Base-by-base conservation (phyloP, 2,329 filamentous ascomycete genomes). In the Cercospora canescens region DNA sequence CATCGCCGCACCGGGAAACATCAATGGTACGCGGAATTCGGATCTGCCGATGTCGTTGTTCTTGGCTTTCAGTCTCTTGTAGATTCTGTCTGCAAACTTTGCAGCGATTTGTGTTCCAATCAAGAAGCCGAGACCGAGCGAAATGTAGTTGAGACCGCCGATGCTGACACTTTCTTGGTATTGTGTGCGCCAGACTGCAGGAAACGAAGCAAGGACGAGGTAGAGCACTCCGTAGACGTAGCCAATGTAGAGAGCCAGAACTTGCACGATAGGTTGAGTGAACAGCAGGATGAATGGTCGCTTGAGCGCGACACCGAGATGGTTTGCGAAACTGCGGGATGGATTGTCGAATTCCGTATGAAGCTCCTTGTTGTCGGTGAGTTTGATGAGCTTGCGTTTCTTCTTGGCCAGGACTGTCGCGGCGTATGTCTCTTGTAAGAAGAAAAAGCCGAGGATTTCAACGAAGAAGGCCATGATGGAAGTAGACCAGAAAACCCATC, bases 401-500 rank as follows among this genome's bases (percentile, higher is more conserved):
- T 88, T 89, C 68, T 82, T 79, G 30, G 81, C 76, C 2, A 92
- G 83, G 4, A 93, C 82, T 18, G 85, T 85, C 0, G 89, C 88
- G 0, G 83, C 85, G 76, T 91, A 91, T 2, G 89, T 91, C 74
- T 91, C 89, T 63, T 83, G 83, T 1, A 88, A 81, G 69, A 89
- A 84, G 75, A 89, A 85, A 57, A 91, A 76, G 5, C 89, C 89
- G 7, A 84, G 78, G 11, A 84, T 66, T 74, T 91, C 88, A 59
- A 92, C 85, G 12, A 86, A 65, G 1, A 82, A 89, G 64, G 88
- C 87, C 26, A 81, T 81, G 64, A 92, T 89, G 1, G 87, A 86
- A 0, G 88, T 90, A 0, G 87, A 82, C 78, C 86, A 91, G 79
- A 92, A 93, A 7, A 87, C 86, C 90, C 90, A 93, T 41, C 89